Evolutionary conservation across 192 early-diverging fungal genomes (phyloP), one percentile per base, ranked within the genome.

Genomic region (Backusella australiensis): DNA sequence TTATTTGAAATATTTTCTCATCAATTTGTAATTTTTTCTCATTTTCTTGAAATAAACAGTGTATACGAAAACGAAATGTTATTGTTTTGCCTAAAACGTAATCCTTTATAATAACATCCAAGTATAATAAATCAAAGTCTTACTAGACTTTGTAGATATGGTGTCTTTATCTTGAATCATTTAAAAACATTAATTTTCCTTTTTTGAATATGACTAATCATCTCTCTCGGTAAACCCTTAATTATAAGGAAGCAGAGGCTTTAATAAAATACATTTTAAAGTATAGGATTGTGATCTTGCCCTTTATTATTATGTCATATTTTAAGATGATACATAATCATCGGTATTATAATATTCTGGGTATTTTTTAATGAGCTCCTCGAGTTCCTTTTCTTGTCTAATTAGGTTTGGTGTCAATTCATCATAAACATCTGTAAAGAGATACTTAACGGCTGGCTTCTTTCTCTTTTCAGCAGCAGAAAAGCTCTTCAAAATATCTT

Each of bases 381-480:
- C 83, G 66, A 98, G 83, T 84, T 98, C 95, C 46, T 84, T 82
- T 84, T 92, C 84, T 82, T 99, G 96, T 68, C 92, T 89, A 66
- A 87, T 69, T 36, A 99, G 78, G 79, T 91, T 89, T 73, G 90
- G 92, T 32, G 96, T 88, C 49, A 94, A 78, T 80, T 93, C 88
- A 73, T 95, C 96, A 78, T 97, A 98, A 23, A 99, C 97, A 80
- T 99, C 98, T 38, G 89, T 94, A 81, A 97, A 99, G 84, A 98
- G 73, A 69, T 96, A 83, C 12, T 86, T 86, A 34, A 98, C 75
- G 0, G 93, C 78, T 6, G 98, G 98, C 82, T 97, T 98, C 88
- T 94, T 93, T 66, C 89, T 73, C 81, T 91, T 94, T 83, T 98
- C 97, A 6, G 96, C 96, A 3, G 85, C 86, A 6, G 90, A 85